These are phyloP conservation scores for Diaporthe vexans DNA, from an alignment of 2,329 filamentous ascomycete genomes.

Conservation along the genomic window DNA sequence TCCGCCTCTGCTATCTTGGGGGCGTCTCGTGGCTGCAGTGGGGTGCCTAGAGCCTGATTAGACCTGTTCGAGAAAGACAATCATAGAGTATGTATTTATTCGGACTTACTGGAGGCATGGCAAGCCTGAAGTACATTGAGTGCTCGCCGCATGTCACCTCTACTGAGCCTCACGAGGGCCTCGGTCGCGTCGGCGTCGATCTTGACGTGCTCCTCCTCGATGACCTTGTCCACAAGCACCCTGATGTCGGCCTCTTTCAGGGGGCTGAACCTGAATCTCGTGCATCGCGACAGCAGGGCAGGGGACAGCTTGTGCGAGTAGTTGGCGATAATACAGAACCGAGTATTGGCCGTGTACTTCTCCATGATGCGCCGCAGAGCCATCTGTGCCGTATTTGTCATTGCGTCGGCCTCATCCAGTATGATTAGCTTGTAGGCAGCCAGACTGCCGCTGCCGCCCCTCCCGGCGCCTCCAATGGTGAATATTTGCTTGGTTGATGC, in stretches of 20 bases:
- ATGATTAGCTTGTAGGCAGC: conserved; percentile 96
- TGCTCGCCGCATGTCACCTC: conserved; percentile 95
- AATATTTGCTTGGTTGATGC: conserved; percentile 99
- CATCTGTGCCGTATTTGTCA: conserved; percentile 99
- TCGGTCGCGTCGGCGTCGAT: conserved; percentile 86
- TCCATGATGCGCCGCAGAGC: conserved; percentile 97
- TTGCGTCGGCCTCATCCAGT: conserved; percentile 98
- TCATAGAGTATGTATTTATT: too few species aligned
- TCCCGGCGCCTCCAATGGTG: conserved; percentile 65
- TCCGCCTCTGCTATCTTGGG: conserved; percentile 73
- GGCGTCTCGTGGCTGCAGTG: conserved; percentile 71
- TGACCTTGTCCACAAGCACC: conserved; percentile 87
- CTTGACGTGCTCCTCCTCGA: conserved; percentile 87
- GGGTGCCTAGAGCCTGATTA: conserved; percentile 69
- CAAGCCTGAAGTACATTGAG: conserved; percentile 97
- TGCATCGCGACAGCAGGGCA: conserved; percentile 92
- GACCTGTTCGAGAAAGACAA: not conserved
- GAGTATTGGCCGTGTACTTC: conserved; percentile 97
- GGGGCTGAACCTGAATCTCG: conserved; percentile 93
- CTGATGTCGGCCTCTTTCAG: conserved; percentile 91
- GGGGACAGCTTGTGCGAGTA: conserved; percentile 98
- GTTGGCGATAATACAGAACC: conserved; percentile 99
- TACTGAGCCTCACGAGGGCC: conserved; percentile 87
- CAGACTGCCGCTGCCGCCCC: conserved; percentile 63
- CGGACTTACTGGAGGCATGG: conserved; percentile 84